These are phyloP conservation scores for Strobilomyces dryophilus DNA, from an alignment of 768 basidiomycete species.

Conservation along the genomic window DNA sequence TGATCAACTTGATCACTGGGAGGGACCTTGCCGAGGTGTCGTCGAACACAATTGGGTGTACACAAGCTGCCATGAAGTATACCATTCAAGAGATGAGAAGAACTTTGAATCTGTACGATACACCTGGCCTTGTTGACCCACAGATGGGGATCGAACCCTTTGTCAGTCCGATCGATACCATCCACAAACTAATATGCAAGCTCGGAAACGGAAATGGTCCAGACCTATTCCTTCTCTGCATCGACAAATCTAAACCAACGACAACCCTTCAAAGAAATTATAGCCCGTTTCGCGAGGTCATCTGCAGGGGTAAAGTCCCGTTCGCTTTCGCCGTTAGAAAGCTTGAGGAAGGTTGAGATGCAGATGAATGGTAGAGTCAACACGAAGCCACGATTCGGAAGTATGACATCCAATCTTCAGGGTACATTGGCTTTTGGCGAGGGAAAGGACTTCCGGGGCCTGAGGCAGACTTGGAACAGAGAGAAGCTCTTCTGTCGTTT, in stretches of 20 bases:
- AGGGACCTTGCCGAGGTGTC: conserved; percentile 28
- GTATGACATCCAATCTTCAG: conserved; percentile 18
- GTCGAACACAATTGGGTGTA: conserved; percentile 31
- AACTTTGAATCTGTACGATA: conserved; percentile 30
- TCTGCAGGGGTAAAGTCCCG: conserved; percentile 25
- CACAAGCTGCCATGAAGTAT: conserved; percentile 25
- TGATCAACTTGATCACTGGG: conserved; percentile 37
- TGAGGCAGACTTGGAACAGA: conserved; percentile 22
- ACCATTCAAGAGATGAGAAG: conserved; percentile 16
- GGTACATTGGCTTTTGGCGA: conserved; percentile 33
- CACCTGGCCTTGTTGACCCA: conserved; percentile 31
- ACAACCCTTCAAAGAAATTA: conserved; percentile 25
- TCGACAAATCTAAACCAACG: conserved; percentile 26
- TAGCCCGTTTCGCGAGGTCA: conserved; percentile 23
- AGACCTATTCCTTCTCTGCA: conserved; percentile 29
- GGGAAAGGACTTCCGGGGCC: conserved; percentile 16
- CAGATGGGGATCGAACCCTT: conserved; percentile 16
- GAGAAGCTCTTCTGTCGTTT: conserved; percentile 19
- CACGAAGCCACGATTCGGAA: conserved; percentile 15
- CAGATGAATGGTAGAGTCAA: conserved; percentile 34
- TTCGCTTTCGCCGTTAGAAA: conserved; percentile 29
- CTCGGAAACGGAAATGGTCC: conserved; percentile 28
- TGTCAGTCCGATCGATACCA: conserved; percentile 20
- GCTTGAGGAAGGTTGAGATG: conserved; percentile 23
- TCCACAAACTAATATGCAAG: conserved; percentile 28